Evolutionary conservation across 768 basidiomycete genomes (phyloP).

Genomic region (Boletellus ananas): DNA sequence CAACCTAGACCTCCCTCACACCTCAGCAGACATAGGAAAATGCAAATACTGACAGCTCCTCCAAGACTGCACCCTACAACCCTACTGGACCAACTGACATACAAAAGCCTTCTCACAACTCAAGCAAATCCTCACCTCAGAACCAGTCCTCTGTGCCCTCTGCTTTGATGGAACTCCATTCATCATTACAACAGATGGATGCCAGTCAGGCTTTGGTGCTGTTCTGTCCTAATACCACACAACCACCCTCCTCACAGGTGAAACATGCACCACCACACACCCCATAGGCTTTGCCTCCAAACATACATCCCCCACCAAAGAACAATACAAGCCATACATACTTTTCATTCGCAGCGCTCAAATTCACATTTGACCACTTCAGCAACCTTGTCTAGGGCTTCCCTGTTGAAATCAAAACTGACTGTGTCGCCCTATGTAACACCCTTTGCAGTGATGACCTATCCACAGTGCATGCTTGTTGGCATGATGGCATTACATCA

Average conservation of each 20-base stretch:
- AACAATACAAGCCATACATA: slow-evolving; percentile 32
- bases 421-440: background rate
- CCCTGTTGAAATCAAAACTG: background rate
- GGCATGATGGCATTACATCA: background rate
- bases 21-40: background rate
- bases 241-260: background rate
- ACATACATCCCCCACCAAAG: slow-evolving; percentile 28
- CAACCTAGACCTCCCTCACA: background rate
- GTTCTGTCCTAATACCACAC: background rate
- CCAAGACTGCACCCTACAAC: background rate
- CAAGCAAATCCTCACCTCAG: too few relatives aligned
- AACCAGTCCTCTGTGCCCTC: background rate
- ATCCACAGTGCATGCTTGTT: background rate
- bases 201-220: background rate
- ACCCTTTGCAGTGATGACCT: background rate
- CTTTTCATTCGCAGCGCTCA: slow-evolving; percentile 35
- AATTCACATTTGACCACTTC: slow-evolving; percentile 33
- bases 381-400: slow-evolving; percentile 20
- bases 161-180: background rate
- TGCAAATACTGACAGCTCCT: background rate
- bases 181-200: background rate
- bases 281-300: slow-evolving; percentile 29
- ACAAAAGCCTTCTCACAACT: too few relatives aligned
- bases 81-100: background rate
- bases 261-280: too few relatives aligned